Conservation (phyloP, 2,329 filamentous ascomycete genomes). For the Hysterium pulicare region DNA sequence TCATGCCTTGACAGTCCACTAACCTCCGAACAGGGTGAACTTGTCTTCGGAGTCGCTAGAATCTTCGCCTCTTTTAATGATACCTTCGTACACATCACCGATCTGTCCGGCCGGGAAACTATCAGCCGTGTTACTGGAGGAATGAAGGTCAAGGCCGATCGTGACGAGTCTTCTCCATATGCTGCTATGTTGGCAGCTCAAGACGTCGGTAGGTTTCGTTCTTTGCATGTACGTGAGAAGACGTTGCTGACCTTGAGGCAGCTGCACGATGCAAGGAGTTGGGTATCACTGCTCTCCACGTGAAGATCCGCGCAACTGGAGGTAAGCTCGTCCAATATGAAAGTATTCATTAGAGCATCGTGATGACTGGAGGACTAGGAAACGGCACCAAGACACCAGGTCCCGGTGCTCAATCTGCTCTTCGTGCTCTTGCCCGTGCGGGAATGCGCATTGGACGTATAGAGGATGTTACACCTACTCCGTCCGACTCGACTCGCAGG, state of each 20-base stretch:
- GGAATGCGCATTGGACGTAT: slow-evolving; percentile 99
- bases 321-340: slow-evolving; percentile 63
- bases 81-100: slow-evolving; percentile 89
- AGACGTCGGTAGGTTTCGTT: no score
- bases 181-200: slow-evolving; percentile 99
- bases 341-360: no score
- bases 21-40: no score
- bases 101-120: slow-evolving; percentile 98
- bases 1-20: neutral
- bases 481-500: slow-evolving; percentile 98
- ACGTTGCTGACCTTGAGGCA: slow-evolving; percentile 35
- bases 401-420: slow-evolving; percentile 97
- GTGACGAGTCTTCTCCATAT: slow-evolving; percentile 99
- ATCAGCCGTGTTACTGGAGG: slow-evolving; percentile 99
- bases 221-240: neutral
- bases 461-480: slow-evolving; percentile 98
- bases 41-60: slow-evolving; percentile 85
- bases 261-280: slow-evolving; percentile 85
- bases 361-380: no score
- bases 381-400: no score
- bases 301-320: slow-evolving; percentile 99
- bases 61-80: slow-evolving; percentile 82
- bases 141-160: slow-evolving; percentile 98
- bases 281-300: slow-evolving; percentile 93
- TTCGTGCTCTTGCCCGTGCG: slow-evolving; percentile 96